Percentiles rank a stretch among this genome's conserved stretches.
Evolutionary conservation across 1,139 yeast genomes (phyloP).

Genomic region (Lodderomyces oxycetoniae): DNA sequence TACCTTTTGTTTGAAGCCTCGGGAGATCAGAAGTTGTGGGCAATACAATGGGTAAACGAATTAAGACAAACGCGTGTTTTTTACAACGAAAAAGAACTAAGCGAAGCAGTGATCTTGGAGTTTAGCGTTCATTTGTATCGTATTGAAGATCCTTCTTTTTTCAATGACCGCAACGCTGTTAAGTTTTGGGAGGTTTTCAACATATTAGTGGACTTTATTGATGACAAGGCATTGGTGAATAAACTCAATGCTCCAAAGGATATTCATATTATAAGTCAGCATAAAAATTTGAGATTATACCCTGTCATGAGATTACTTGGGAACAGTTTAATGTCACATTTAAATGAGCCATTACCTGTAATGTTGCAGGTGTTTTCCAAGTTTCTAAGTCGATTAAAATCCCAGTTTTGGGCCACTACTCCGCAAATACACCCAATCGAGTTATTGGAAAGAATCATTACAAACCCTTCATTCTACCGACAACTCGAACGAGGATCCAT

Average conservation of each 20-base stretch:
- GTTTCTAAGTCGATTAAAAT: conserved; percentile 35
- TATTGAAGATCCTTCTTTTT: conserved; percentile 50
- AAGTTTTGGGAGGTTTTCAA: conserved; percentile 51
- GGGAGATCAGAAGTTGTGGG: conserved; percentile 35
- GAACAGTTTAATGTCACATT: conserved; percentile 47
- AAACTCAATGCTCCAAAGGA: conserved; percentile 42
- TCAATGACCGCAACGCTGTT: conserved; percentile 38
- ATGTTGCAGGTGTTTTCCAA: conserved; percentile 44
- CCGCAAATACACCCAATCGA: conserved; percentile 50
- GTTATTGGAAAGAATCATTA: conserved; percentile 49
- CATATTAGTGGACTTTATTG: conserved; percentile 38
- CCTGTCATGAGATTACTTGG: conserved; percentile 44
- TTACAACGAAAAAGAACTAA: conserved; percentile 15
- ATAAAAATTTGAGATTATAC: conserved; percentile 36
- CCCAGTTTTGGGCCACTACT: conserved; percentile 47
- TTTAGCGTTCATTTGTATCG: conserved; percentile 45
- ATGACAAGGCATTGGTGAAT: conserved; percentile 34
- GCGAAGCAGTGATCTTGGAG: conserved; percentile 47
- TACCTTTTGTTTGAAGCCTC: conserved; percentile 52
- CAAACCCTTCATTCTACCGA: conserved; percentile 33
- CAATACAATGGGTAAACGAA: conserved; percentile 16
- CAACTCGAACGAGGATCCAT: conserved; percentile 6
- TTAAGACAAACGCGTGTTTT: conserved; percentile 7
- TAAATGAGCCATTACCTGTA: conserved; percentile 52
- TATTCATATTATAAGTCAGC: conserved; percentile 37